Evolutionary conservation across 192 early-diverging fungal species (phyloP).

Genomic region (Chytriomyces confervae): DNA sequence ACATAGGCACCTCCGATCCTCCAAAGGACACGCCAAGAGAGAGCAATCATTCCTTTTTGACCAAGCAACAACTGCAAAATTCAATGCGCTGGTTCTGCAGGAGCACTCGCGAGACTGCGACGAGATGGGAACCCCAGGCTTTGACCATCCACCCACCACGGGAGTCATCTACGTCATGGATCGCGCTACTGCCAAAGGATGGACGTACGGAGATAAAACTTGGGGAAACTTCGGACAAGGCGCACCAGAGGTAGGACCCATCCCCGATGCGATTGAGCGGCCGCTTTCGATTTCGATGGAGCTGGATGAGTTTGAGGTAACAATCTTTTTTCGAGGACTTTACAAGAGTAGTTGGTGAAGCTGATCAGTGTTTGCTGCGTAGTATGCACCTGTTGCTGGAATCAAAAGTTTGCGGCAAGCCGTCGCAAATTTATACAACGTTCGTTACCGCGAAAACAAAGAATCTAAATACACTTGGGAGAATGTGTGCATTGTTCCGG

Average conservation of each 20-base stretch:
- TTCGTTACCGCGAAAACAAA: slow-evolving; percentile 50
- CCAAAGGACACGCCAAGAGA: background rate
- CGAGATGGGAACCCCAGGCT: slow-evolving; percentile 1
- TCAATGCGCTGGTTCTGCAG: background rate
- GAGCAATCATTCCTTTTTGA: background rate
- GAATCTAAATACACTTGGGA: slow-evolving; percentile 55
- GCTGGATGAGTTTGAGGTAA: slow-evolving; percentile 39
- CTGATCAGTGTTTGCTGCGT: background rate
- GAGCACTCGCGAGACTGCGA: background rate
- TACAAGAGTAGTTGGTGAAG: slow-evolving; percentile 24
- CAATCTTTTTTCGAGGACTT: slow-evolving; percentile 40
- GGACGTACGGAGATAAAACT: slow-evolving; percentile 37
- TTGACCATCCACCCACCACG: slow-evolving; percentile 51
- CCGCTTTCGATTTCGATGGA: slow-evolving; percentile 36
- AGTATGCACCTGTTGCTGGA: slow-evolving; percentile 58
- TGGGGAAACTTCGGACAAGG: slow-evolving; percentile 59
- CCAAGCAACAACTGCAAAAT: background rate
- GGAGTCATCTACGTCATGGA: slow-evolving; percentile 66
- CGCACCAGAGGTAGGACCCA: slow-evolving; percentile 57
- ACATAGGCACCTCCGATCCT: background rate
- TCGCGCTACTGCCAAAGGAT: slow-evolving; percentile 53
- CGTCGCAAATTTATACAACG: slow-evolving; percentile 60
- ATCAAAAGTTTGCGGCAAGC: slow-evolving; percentile 49
- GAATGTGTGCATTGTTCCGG: slow-evolving; percentile 65
- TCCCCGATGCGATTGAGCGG: slow-evolving; percentile 38